Conservation (phyloP, 345 rosid species). For the Salix brachista region DNA sequence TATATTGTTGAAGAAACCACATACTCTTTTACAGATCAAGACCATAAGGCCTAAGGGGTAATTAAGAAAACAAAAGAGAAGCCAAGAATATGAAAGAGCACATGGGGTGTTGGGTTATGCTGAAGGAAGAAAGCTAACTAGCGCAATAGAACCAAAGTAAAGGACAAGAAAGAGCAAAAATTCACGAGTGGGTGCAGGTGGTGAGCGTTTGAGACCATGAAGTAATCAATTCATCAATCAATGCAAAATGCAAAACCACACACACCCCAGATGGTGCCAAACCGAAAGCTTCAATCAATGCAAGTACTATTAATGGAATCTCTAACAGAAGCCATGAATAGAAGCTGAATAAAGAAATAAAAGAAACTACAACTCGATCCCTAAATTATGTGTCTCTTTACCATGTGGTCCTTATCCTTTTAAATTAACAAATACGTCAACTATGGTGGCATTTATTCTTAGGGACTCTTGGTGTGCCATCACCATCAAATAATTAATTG, state of each 20-base stretch:
- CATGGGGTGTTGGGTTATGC: neutral
- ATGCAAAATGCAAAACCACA: neutral
- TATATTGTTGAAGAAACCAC: neutral
- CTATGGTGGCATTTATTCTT: too few relatives aligned
- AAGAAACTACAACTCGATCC: neutral
- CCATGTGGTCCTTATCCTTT: too few relatives aligned
- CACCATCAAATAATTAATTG: too few relatives aligned
- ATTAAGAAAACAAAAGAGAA: neutral
- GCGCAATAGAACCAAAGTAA: neutral
- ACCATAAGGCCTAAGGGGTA: neutral
- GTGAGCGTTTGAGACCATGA: neutral
- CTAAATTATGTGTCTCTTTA: neutral
- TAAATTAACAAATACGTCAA: too few relatives aligned
- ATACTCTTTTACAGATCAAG: conserved; percentile 2
- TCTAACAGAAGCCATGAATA: neutral
- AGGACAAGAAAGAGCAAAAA: neutral
- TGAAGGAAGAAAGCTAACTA: neutral
- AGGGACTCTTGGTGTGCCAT: too few relatives aligned
- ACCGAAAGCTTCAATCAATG: conserved; percentile 20
- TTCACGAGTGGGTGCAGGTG: neutral
- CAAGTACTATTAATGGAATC: neutral
- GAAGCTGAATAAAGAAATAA: neutral
- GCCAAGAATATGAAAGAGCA: neutral
- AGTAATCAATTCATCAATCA: neutral
- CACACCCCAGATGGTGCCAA: neutral